These are phyloP conservation scores for Lippia alba DNA, from an alignment of 305 asterid species.

Conservation along the genomic window DNA sequence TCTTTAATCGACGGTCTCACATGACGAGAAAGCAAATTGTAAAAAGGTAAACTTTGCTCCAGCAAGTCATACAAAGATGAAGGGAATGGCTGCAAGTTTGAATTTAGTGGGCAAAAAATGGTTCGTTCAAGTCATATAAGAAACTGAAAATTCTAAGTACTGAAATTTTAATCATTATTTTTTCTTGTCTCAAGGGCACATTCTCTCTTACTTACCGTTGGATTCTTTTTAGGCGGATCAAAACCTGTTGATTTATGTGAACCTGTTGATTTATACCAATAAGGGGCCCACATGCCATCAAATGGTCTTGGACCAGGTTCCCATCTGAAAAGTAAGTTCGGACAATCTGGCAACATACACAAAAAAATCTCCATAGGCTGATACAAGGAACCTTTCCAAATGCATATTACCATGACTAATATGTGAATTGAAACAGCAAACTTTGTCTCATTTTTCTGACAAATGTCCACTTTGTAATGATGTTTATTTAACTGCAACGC, in stretches of 20 bases:
- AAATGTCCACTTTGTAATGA: not conserved
- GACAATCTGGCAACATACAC: constrained; percentile 8
- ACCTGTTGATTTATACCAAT: constrained; percentile 56
- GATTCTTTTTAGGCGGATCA: constrained; percentile 44
- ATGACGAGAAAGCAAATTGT: constrained; percentile 69
- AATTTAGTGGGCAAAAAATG: constrained; percentile 9
- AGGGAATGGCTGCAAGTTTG: constrained; percentile 76
- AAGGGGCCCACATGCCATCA: constrained; percentile 62
- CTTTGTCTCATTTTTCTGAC: not conserved
- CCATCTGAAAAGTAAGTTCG: constrained; percentile 48
- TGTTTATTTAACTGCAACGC: not conserved
- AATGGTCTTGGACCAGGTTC: constrained; percentile 55
- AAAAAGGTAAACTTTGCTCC: constrained; percentile 90
- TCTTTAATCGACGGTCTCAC: constrained; percentile 40
- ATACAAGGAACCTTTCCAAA: too few species aligned
- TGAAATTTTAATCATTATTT: not conserved
- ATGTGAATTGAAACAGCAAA: not conserved
- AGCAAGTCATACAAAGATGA: constrained; percentile 65
- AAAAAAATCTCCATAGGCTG: too few species aligned
- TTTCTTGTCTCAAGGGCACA: constrained; percentile 13
- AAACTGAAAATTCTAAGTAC: constrained; percentile 22
- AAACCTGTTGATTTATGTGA: constrained; percentile 53
- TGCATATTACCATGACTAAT: not conserved
- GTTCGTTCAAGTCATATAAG: constrained; percentile 19
- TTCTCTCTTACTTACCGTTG: constrained; percentile 42